Base-by-base conservation (phyloP, 139 green algal species). In the Chlamydomonas incerta region DNA sequence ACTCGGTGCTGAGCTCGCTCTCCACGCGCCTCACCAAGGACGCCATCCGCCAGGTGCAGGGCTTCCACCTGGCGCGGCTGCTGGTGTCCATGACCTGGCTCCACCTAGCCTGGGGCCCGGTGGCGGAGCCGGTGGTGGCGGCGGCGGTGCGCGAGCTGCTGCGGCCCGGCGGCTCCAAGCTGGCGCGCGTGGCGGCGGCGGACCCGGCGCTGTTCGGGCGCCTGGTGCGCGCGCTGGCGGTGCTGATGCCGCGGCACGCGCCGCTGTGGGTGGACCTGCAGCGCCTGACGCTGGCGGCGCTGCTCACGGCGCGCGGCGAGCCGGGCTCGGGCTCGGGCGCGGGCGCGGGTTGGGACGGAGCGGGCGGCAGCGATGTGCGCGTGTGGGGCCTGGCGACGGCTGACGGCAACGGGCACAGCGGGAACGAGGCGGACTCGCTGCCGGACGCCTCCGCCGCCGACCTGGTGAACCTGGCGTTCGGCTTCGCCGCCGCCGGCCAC, bases 211-310 rank as follows among this genome's bases (percentile, higher is more conserved):
- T 85, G 31, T 85, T 69, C 47, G 79, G 37, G 28, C 65, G 79
- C 5, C 23, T 68, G n/a, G 47, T 85, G 24, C 65, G 65, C 1
- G 79, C 79, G 10, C 65, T 85, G 47, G 79, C 79, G 33, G n/a
- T 67, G 65, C 79, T 85, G 35, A 20, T 13, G 3, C 79, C 79
- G 6, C 31, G 47, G 9, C 11, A 74, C 47, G 50, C 46, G 23
- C 35, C 17, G 33, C 46, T 85, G 79, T 85, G 79, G 79, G 47
- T 75, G n/a, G 79, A 75, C 24, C 79, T 85, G 47, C 79, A 85
- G 79, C 79, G 79, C 6, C 47, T 85, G 31, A 66, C 65, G 31
- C 24, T 85, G 47, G 79, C 79, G 66, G 23, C 65, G 37, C 67
- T 85, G 47, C 29, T 76, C 47, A 26, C 67, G 50, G 47, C 29